Percentiles rank a stretch among this genome's conserved stretches.
phyloP scores from a whole-genome alignment of 2,329 filamentous ascomycete genomes.

The Aspergillus felis region DNA sequence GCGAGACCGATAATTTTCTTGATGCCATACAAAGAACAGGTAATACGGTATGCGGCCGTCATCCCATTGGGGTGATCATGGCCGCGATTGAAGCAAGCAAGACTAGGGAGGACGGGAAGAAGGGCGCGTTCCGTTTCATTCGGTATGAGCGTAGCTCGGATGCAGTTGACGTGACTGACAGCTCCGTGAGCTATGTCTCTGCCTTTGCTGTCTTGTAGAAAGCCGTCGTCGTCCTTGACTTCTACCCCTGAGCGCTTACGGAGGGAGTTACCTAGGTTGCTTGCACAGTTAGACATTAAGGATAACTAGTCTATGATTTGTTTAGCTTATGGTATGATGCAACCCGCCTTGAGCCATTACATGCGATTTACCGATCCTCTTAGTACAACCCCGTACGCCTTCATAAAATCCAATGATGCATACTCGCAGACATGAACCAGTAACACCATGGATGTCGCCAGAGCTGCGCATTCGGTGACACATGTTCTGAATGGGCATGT shows the following conservation, averaged over 20 bases:
- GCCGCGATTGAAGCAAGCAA: slow-evolving; percentile 70
- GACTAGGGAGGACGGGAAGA: slow-evolving; percentile 35
- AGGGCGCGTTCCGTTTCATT: slow-evolving; percentile 69
- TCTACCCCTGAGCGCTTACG: not conserved
- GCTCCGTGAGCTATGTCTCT: slow-evolving; percentile 92
- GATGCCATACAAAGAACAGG: slow-evolving; percentile 65
- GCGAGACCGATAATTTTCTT: slow-evolving; percentile 67
- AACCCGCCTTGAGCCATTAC: not conserved
- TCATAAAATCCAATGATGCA: not conserved
- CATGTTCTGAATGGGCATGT: not conserved
- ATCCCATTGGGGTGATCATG: slow-evolving; percentile 92
- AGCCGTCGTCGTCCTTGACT: not conserved
- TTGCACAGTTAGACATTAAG: not conserved
- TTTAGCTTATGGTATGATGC: not conserved
- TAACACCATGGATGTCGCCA: not conserved
- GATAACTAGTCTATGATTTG: not conserved
- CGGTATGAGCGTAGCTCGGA: slow-evolving; percentile 83
- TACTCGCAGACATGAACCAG: not conserved
- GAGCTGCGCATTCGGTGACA: not conserved
- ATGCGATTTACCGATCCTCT: not conserved
- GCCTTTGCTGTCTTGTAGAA: slow-evolving; percentile 72
- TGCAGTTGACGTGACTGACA: slow-evolving; percentile 64
- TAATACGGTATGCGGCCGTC: slow-evolving; percentile 91
- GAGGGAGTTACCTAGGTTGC: not conserved
- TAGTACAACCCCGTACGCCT: not conserved